Conservation (phyloP, 345 rosid species). For the Noccaea caerulescens region DNA sequence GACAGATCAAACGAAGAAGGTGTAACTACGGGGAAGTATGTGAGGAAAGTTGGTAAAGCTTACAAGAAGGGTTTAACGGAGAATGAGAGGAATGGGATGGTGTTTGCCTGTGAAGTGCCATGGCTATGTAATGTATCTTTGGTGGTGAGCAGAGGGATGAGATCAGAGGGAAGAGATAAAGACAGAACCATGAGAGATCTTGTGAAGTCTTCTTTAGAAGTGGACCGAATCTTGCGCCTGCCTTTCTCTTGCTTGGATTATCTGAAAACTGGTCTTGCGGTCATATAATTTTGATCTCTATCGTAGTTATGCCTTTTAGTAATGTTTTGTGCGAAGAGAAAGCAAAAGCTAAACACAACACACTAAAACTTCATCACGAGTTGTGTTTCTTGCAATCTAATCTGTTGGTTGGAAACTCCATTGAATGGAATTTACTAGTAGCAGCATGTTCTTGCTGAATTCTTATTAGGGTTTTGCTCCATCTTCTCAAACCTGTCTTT, state of each 20-base stretch:
- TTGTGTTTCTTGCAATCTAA: too few species aligned
- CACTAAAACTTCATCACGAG: background rate
- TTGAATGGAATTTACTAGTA: too few species aligned
- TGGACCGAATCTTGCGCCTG: conserved; percentile 56
- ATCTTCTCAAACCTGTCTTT: too few species aligned
- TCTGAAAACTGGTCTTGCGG: conserved; percentile 57
- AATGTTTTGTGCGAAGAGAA: background rate
- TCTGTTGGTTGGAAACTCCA: too few species aligned
- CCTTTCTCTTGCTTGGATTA: conserved; percentile 75
- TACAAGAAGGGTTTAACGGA: conserved; percentile 60
- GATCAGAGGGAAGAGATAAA: conserved; percentile 38
- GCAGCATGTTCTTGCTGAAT: too few species aligned
- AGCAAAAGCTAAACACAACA: background rate
- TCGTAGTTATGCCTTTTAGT: conserved; percentile 11
- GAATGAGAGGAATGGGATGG: conserved; percentile 50
- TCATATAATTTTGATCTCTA: conserved; percentile 47
- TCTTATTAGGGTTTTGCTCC: too few species aligned
- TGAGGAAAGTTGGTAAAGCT: conserved; percentile 59
- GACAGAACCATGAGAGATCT: conserved; percentile 48
- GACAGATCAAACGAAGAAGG: conserved; percentile 43
- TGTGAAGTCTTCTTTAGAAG: conserved; percentile 56
- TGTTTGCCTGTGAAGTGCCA: conserved; percentile 68
- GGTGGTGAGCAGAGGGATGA: conserved; percentile 68
- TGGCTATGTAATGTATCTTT: conserved; percentile 78
- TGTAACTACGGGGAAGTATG: conserved; percentile 55